Conservation (phyloP, 2,329 filamentous ascomycete genomes). For the Botrytis medusae region DNA sequence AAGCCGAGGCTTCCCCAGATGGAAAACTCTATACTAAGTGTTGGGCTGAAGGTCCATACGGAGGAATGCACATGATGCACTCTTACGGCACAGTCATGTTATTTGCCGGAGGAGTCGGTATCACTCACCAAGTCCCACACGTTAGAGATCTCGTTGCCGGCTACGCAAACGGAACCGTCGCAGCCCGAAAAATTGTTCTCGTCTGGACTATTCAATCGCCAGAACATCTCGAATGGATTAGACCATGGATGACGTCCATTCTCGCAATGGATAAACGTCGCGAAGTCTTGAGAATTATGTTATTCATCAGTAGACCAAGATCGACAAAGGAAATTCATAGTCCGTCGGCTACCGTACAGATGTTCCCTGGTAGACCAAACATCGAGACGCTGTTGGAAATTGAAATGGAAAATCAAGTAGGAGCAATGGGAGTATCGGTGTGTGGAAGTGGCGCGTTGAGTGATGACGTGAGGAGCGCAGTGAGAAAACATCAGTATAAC, state of each 20-base stretch:
- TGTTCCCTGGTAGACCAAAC: conserved; percentile 79
- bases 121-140: conserved; percentile 76
- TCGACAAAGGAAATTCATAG: conserved; percentile 80
- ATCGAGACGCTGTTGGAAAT: conserved; percentile 69
- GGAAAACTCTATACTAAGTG: conserved; percentile 64
- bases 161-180: conserved; percentile 66
- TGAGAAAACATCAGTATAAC: conserved; percentile 61
- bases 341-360: conserved; percentile 74
- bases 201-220: conserved; percentile 79
- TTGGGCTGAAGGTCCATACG: conserved; percentile 75
- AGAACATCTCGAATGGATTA: conserved; percentile 81
- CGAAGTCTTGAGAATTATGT: conserved; percentile 72
- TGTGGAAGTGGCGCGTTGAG: conserved; percentile 73
- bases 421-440: conserved; percentile 71
- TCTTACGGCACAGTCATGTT: conserved; percentile 78
- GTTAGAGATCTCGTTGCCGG: conserved; percentile 70
- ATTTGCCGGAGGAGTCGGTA: conserved; percentile 78
- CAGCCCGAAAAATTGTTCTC: conserved; percentile 69
- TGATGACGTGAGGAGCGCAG: conserved; percentile 70
- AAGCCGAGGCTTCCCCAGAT: conserved; percentile 60
- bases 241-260: conserved; percentile 80
- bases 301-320: conserved; percentile 73
- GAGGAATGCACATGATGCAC: conserved; percentile 66
- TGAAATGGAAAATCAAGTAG: conserved; percentile 73
- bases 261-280: conserved; percentile 72